A percentile compares a stretch with the other conserved stretches of the same genome.
Evolutionary conservation across 345 rosid genomes (phyloP).

Genomic region (Salix koriyanagi): DNA sequence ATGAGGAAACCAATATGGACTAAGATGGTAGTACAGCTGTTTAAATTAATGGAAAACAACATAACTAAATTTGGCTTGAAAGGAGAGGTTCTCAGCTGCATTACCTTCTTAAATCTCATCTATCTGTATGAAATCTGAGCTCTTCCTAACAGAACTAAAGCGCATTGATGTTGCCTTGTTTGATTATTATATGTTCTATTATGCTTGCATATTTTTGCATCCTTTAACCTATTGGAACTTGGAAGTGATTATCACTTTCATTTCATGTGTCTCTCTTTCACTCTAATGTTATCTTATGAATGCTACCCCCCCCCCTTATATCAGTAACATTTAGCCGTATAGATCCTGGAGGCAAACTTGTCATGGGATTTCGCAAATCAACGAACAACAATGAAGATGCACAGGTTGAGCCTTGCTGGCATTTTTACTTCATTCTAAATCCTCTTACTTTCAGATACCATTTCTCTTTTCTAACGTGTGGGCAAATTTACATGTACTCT

Average conservation of each 20-base stretch:
- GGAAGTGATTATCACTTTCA: not conserved
- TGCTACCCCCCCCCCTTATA: not conserved
- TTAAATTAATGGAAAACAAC: not conserved
- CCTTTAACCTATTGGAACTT: not conserved
- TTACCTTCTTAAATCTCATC: not conserved
- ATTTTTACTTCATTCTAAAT: conserved; percentile 1
- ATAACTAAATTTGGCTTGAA: not conserved
- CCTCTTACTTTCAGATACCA: not conserved
- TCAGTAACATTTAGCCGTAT: conserved; percentile 81
- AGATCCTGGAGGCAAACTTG: conserved; percentile 76
- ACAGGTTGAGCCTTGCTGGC: conserved; percentile 44
- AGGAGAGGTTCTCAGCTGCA: not conserved
- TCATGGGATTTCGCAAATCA: conserved; percentile 78
- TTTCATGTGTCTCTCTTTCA: conserved; percentile 4
- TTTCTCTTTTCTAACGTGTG: not conserved
- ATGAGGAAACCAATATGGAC: not conserved
- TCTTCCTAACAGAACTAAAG: not conserved
- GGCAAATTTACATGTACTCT: conserved; percentile 1
- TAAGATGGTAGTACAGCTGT: not conserved
- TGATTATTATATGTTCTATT: not conserved
- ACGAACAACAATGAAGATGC: conserved; percentile 38
- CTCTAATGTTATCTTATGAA: conserved; percentile 1
- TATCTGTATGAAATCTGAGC: not conserved
- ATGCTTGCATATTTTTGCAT: not conserved
- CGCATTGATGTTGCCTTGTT: not conserved